These are phyloP conservation scores for Naganishia onofrii DNA, from an alignment of 768 basidiomycete genomes.

Conservation along the genomic window DNA sequence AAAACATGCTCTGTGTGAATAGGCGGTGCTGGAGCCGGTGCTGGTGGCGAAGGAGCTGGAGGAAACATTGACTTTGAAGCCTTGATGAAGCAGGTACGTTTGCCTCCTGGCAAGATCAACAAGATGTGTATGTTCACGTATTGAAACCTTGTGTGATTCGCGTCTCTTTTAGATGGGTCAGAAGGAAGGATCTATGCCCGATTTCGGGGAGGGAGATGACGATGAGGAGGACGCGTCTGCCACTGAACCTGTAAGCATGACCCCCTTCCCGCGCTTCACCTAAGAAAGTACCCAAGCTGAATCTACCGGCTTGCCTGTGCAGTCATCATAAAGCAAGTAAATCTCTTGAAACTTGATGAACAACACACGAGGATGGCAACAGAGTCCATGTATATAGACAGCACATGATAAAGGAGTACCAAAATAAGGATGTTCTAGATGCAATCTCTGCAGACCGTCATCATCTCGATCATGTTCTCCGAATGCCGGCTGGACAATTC, in stretches of 20 bases:
- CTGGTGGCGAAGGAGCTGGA: slow-evolving; percentile 31
- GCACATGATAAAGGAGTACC: not conserved
- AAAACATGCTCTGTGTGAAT: slow-evolving; percentile 13
- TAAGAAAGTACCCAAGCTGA: not conserved
- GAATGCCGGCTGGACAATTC: too few species aligned
- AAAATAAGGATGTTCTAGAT: not conserved
- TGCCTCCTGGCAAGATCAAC: slow-evolving; percentile 1
- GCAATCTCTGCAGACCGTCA: not conserved
- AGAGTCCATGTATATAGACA: not conserved
- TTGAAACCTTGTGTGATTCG: not conserved
- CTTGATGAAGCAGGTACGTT: slow-evolving; percentile 24
- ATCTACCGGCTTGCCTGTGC: not conserved
- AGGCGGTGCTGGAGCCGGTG: slow-evolving; percentile 35
- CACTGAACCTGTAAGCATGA: not conserved
- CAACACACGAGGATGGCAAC: not conserved
- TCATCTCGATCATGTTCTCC: not conserved
- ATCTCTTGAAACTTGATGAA: not conserved
- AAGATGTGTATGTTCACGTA: not conserved
- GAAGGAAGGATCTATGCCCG: slow-evolving; percentile 37
- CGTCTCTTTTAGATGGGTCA: slow-evolving; percentile 35
- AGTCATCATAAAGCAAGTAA: too few species aligned
- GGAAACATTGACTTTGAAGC: slow-evolving; percentile 46
- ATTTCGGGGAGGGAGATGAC: slow-evolving; percentile 34
- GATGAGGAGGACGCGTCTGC: slow-evolving; percentile 37
- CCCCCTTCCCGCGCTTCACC: not conserved